These are phyloP conservation scores for Umbilicus rupestris DNA, from an alignment of 164 flowering plant genomes.

Conservation along the genomic window DNA sequence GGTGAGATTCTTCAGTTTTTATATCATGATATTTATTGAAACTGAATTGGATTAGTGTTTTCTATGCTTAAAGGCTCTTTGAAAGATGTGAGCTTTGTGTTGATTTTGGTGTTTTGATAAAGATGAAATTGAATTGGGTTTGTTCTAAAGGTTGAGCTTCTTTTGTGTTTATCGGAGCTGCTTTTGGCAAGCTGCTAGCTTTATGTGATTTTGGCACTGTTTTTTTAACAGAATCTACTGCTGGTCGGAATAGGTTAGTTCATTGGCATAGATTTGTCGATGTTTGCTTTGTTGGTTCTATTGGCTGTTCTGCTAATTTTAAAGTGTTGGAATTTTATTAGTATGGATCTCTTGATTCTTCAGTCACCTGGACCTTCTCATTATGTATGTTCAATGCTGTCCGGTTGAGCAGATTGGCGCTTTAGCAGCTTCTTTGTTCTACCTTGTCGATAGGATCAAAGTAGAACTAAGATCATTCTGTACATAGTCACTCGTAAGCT, in stretches of 20 bases:
- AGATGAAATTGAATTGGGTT: not conserved
- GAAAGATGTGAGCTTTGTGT: not conserved
- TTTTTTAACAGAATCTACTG: too few relatives aligned
- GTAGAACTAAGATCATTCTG: not conserved
- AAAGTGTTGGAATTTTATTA: too few relatives aligned
- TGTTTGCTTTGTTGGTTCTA: too few relatives aligned
- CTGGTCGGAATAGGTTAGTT: too few relatives aligned
- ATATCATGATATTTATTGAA: not conserved
- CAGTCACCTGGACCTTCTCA: too few relatives aligned
- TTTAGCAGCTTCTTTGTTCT: not conserved
- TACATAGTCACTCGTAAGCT: not conserved
- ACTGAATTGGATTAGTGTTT: too few relatives aligned
- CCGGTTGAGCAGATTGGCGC: not conserved
- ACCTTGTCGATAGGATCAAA: not conserved
- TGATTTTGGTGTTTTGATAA: not conserved
- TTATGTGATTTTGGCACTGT: not conserved
- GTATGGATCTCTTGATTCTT: too few relatives aligned
- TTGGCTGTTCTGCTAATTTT: too few relatives aligned
- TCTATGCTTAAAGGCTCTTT: not conserved
- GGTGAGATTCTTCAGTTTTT: not conserved
- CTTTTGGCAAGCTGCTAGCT: not conserved
- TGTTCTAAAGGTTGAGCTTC: not conserved
- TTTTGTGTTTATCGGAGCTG: not conserved
- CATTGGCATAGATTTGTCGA: too few relatives aligned
- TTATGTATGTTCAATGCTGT: not conserved